phyloP scores from a whole-genome alignment of 345 rosid genomes.

The Firmiana major region DNA sequence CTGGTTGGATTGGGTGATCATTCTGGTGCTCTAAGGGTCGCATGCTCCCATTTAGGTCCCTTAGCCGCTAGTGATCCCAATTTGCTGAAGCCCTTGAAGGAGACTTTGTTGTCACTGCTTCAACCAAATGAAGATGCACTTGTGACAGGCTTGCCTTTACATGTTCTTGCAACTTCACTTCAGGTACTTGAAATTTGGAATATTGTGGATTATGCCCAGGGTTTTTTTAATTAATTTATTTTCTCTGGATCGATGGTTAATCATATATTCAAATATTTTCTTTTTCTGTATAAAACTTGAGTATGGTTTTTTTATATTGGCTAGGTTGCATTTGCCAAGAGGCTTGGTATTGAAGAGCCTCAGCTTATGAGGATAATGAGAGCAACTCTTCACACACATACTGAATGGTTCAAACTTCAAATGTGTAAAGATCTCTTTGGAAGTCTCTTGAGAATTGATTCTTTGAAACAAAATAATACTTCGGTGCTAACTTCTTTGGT shows the following conservation, averaged over 20 bases:
- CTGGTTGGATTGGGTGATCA: slow-evolving; percentile 73
- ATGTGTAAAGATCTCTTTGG: slow-evolving; percentile 80
- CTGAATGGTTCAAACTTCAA: slow-evolving; percentile 90
- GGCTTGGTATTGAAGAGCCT: slow-evolving; percentile 83
- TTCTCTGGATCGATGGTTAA: background rate
- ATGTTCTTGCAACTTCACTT: slow-evolving; percentile 72
- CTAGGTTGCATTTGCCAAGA: slow-evolving; percentile 73
- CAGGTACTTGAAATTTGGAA: slow-evolving; percentile 42
- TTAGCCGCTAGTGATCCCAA: slow-evolving; percentile 64
- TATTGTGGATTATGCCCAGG: background rate
- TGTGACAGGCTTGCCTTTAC: slow-evolving; percentile 65
- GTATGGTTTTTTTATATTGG: background rate
- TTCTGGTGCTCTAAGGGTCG: slow-evolving; percentile 69
- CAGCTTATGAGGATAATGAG: slow-evolving; percentile 85
- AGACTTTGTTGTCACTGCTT: slow-evolving; percentile 73
- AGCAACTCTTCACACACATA: slow-evolving; percentile 81
- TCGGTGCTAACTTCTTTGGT: slow-evolving; percentile 46
- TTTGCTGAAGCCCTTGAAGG: slow-evolving; percentile 81
- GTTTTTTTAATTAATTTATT: background rate
- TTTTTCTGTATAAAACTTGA: background rate
- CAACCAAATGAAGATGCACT: slow-evolving; percentile 51
- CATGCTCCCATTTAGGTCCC: slow-evolving; percentile 85
- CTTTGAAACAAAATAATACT: slow-evolving; percentile 59
- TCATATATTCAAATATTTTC: background rate
- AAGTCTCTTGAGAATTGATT: slow-evolving; percentile 61